These are phyloP conservation scores for Carex pumila DNA, from an alignment of 176 grass and related monocot genomes.

Conservation along the genomic window DNA sequence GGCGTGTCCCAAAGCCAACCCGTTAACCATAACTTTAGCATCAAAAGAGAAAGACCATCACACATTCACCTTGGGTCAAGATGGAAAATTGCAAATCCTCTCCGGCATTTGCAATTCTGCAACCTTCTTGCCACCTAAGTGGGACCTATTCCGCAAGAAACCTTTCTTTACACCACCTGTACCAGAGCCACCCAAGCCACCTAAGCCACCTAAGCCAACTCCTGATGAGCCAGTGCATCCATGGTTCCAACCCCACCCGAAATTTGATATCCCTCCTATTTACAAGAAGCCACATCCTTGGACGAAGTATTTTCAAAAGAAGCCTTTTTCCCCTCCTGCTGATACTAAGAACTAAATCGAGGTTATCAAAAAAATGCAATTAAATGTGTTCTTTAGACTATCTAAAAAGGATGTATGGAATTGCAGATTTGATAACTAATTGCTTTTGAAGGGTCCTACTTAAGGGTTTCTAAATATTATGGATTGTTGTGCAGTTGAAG, in stretches of 20 bases:
- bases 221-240: background rate
- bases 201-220: background rate
- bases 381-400: background rate
- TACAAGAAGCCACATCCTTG: background rate
- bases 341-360: constrained; percentile 7
- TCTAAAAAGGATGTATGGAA: background rate
- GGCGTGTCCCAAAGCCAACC: background rate
- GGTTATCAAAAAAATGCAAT: background rate
- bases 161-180: background rate
- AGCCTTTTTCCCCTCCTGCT: constrained; percentile 14
- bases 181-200: background rate
- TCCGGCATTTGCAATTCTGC: constrained; percentile 13
- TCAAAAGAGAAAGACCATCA: constrained; percentile 17
- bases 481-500: background rate
- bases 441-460: background rate
- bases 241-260: background rate
- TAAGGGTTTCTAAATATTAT: background rate
- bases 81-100: constrained; percentile 1
- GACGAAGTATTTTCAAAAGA: constrained; percentile 1
- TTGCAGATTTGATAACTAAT: background rate
- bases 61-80: constrained; percentile 1
- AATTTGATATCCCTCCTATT: background rate
- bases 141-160: constrained; percentile 19
- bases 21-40: constrained; percentile 12
- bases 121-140: constrained; percentile 4